A percentile compares a stretch with the other conserved stretches of the same genome.
Conservation (phyloP, 2,329 filamentous ascomycete species). For the Tolypocladium album region DNA sequence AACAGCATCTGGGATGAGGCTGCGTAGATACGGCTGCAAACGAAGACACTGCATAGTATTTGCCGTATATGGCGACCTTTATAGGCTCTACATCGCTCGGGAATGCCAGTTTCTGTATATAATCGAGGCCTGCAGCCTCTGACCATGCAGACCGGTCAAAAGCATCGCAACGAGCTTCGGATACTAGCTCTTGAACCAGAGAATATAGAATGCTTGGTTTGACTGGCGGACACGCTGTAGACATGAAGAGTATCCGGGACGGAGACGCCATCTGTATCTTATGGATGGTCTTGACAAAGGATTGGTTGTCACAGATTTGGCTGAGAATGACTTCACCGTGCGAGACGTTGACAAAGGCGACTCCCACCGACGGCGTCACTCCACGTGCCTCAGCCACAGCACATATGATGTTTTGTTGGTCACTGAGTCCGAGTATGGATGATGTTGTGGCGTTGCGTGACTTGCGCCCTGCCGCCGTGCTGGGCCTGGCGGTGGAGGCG, state of each 20-base stretch:
- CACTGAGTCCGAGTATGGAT: constrained; percentile 31
- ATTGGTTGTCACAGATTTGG: constrained; percentile 88
- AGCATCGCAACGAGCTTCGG: constrained; percentile 23
- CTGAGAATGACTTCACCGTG: constrained; percentile 78
- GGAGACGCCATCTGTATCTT: constrained; percentile 77
- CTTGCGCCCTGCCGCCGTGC: constrained; percentile 32
- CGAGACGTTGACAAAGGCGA: constrained; percentile 79
- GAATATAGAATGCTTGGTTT: constrained; percentile 62
- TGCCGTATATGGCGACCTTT: constrained; percentile 69
- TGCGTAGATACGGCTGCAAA: constrained; percentile 66
- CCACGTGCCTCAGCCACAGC: constrained; percentile 83
- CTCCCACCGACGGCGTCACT: constrained; percentile 70
- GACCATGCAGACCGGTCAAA: constrained; percentile 78
- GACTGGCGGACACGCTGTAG: constrained; percentile 53
- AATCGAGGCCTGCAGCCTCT: constrained; percentile 65
- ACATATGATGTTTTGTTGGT: constrained; percentile 68
- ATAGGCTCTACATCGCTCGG: constrained; percentile 70
- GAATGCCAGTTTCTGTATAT: constrained; percentile 70
- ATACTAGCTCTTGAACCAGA: constrained; percentile 54
- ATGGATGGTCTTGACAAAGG: constrained; percentile 78
- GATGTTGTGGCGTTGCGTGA: constrained; percentile 27
- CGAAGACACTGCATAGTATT: constrained; percentile 76
- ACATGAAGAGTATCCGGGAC: constrained; percentile 67
- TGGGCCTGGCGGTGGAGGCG: constrained; percentile 16
- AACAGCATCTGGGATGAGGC: background rate